Conservation (phyloP, 495 filamentous ascomycete genomes). For the Annulohypoxylon stygium region DNA sequence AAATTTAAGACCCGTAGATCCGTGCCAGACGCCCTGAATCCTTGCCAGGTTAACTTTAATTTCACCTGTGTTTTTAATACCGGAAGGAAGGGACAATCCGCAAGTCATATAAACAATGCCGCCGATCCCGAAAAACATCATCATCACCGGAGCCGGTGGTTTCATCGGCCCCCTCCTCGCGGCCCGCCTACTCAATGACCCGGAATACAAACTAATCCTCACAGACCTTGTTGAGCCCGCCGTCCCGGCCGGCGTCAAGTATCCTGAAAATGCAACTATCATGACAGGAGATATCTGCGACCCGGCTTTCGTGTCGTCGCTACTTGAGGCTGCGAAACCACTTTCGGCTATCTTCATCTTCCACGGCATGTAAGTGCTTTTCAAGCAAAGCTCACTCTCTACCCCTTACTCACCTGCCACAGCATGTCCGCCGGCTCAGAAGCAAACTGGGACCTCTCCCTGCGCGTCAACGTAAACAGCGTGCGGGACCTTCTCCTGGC, state of each 20-base stretch:
- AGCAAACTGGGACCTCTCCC: conserved; percentile 78
- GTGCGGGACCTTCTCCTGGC: conserved; percentile 72
- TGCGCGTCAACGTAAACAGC: conserved; percentile 81
- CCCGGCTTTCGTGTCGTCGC: conserved; percentile 57
- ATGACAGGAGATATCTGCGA: conserved; percentile 74
- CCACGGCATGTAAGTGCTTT: conserved; percentile 71
- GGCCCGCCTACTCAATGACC: conserved; percentile 69
- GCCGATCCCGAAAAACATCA: conserved; percentile 65
- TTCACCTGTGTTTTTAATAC: not conserved
- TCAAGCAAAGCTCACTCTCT: not conserved
- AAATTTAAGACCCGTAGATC: conserved; percentile 18
- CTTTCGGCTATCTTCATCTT: conserved; percentile 79
- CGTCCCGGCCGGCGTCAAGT: conserved; percentile 63
- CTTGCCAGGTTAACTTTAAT: not conserved
- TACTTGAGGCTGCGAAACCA: conserved; percentile 62
- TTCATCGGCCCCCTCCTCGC: conserved; percentile 79
- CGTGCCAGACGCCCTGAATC: not conserved
- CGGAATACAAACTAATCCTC: conserved; percentile 69
- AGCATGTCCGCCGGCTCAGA: conserved; percentile 81
- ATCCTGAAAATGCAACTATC: conserved; percentile 66
- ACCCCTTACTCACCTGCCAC: not conserved
- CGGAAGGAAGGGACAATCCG: not conserved
- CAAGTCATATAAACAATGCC: conserved; percentile 26
- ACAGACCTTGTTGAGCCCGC: conserved; percentile 73
- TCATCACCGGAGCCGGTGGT: conserved; percentile 80